phyloP scores from a whole-genome alignment of 257 asterid species.

The Solanum gandarillasii region DNA sequence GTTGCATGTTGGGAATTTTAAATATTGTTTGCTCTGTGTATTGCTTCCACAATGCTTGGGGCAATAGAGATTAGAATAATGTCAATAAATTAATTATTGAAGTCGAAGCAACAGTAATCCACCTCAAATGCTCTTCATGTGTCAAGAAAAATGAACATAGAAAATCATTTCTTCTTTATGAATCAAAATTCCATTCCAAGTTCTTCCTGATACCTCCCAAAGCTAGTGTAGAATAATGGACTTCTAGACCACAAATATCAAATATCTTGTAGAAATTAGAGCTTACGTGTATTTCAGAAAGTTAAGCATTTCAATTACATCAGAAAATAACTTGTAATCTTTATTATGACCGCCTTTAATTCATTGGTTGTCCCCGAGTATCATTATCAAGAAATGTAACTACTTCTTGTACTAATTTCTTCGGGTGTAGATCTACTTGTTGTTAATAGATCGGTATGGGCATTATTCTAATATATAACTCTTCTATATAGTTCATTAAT shows the following conservation, averaged over 20 bases:
- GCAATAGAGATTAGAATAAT: not conserved
- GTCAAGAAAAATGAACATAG: too few species aligned
- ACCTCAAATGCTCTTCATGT: not conserved
- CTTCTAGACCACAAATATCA: too few species aligned
- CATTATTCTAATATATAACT: too few species aligned
- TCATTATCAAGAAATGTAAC: not conserved
- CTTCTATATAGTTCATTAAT: not conserved
- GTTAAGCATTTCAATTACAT: too few species aligned
- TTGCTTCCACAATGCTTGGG: not conserved
- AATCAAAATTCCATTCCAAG: not conserved
- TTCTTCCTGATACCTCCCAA: too few species aligned
- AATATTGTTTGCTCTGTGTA: not conserved
- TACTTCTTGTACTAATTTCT: not conserved
- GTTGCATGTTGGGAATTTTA: too few species aligned
- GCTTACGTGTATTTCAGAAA: too few species aligned
- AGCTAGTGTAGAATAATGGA: too few species aligned
- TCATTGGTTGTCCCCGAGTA: not conserved
- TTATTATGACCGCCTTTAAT: not conserved
- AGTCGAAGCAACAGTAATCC: too few species aligned
- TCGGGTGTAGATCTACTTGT: not conserved
- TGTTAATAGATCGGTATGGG: not conserved
- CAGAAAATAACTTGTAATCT: not conserved
- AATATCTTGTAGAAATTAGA: too few species aligned
- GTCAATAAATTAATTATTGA: not conserved
- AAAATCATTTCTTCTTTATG: too few species aligned